Conservation (phyloP, 164 flowering plant genomes). For the Berberis vulgaris region DNA sequence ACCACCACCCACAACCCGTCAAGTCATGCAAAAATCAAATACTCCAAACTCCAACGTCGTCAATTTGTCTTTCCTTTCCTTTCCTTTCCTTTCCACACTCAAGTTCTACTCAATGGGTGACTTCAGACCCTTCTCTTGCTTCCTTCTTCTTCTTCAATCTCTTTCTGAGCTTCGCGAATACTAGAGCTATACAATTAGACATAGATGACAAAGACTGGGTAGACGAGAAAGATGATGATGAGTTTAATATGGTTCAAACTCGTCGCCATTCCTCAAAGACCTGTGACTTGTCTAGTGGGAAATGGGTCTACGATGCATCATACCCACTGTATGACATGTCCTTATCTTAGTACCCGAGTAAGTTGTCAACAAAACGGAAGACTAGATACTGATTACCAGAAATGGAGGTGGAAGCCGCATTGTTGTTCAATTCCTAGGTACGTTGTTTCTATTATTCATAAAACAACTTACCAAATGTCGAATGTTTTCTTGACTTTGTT, state of each 20-base stretch:
- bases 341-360: conserved; percentile 57
- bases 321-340: conserved; percentile 82
- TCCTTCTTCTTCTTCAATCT: conserved; percentile 9
- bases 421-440: conserved; percentile 79
- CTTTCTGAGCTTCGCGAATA: conserved; percentile 18
- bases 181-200: background rate
- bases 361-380: conserved; percentile 66
- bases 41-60: too few relatives aligned
- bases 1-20: too few relatives aligned
- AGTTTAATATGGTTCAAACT: conserved; percentile 27
- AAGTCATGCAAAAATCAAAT: too few relatives aligned
- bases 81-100: background rate
- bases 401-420: conserved; percentile 74
- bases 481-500: background rate
- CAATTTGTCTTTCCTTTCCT: too few relatives aligned
- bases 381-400: conserved; percentile 77
- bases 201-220: conserved; percentile 26
- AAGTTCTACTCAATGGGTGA: background rate
- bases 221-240: conserved; percentile 37
- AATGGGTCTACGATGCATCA: conserved; percentile 64
- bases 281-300: conserved; percentile 55
- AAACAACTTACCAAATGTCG: background rate
- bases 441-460: background rate
- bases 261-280: conserved; percentile 13
- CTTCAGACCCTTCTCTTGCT: background rate